Conservation (phyloP, 192 early-diverging fungal genomes). For the Gaertneriomyces semiglobifer region DNA sequence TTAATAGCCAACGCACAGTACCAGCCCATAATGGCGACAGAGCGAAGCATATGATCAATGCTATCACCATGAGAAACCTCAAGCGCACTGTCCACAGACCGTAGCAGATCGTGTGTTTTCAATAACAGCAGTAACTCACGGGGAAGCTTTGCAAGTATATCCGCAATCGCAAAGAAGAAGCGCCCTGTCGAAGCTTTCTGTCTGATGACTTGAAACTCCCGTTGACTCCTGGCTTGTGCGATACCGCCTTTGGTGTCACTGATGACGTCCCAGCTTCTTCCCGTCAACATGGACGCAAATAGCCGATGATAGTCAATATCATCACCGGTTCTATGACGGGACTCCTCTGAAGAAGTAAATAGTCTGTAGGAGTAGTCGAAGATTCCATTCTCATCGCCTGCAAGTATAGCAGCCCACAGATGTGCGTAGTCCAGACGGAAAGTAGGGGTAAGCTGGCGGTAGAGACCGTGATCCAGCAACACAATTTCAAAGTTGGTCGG, state of each 20-base stretch:
- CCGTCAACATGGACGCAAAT: slow-evolving; percentile 86
- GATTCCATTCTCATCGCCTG: slow-evolving; percentile 72
- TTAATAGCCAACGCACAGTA: slow-evolving; percentile 37
- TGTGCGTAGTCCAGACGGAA: slow-evolving; percentile 83
- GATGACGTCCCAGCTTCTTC: slow-evolving; percentile 77
- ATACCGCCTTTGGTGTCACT: slow-evolving; percentile 25
- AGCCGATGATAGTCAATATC: slow-evolving; percentile 78
- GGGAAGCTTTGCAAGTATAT: slow-evolving; percentile 79
- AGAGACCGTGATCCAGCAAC: slow-evolving; percentile 81
- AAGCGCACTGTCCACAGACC: slow-evolving; percentile 50
- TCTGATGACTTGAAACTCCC: slow-evolving; percentile 56
- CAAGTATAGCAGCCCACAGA: slow-evolving; percentile 81
- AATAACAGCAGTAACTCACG: slow-evolving; percentile 80
- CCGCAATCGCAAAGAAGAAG: slow-evolving; percentile 70
- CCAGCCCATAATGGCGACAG: slow-evolving; percentile 42
- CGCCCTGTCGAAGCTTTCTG: slow-evolving; percentile 47
- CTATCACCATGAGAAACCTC: slow-evolving; percentile 28
- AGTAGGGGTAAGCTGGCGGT: slow-evolving; percentile 66
- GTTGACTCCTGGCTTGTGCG: slow-evolving; percentile 37
- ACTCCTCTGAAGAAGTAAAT: slow-evolving; percentile 30
- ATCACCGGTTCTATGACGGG: slow-evolving; percentile 19
- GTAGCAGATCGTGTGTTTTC: slow-evolving; percentile 88
- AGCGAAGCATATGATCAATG: slow-evolving; percentile 29
- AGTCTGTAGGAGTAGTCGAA: slow-evolving; percentile 60
- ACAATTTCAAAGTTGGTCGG: slow-evolving; percentile 81